A percentile compares a stretch with the other conserved stretches of the same genome.
These are phyloP conservation scores for Ceriops tagal DNA, from an alignment of 345 rosid species.

Conservation along the genomic window DNA sequence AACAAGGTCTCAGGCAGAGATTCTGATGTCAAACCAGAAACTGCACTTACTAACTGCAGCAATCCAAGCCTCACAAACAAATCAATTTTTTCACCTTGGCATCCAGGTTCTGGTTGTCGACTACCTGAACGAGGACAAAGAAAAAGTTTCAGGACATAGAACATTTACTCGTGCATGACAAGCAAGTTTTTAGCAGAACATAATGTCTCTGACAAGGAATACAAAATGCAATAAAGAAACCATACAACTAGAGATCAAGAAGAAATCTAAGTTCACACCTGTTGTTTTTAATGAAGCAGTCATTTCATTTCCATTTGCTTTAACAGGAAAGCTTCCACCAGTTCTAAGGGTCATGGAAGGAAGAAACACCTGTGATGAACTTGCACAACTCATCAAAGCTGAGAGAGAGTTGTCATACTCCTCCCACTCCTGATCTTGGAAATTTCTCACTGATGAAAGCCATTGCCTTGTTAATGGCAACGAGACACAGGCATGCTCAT, in stretches of 20 bases:
- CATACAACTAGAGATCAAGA: not conserved
- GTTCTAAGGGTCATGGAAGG: slow-evolving; percentile 64
- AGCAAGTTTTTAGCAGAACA: slow-evolving; percentile 9
- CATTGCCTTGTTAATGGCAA: slow-evolving; percentile 56
- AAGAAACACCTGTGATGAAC: slow-evolving; percentile 41
- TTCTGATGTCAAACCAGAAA: slow-evolving; percentile 57
- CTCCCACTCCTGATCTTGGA: slow-evolving; percentile 67
- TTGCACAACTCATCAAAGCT: slow-evolving; percentile 35
- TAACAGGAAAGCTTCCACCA: slow-evolving; percentile 59
- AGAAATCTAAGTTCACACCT: slow-evolving; percentile 29
- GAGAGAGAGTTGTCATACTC: slow-evolving; percentile 57
- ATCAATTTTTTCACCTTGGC: slow-evolving; percentile 63
- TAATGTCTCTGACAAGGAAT: not conserved
- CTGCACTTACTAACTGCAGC: slow-evolving; percentile 61
- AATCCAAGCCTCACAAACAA: slow-evolving; percentile 69
- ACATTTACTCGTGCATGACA: not conserved
- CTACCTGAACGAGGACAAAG: slow-evolving; percentile 30
- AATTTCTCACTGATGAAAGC: slow-evolving; percentile 51
- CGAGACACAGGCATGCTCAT: slow-evolving; percentile 44
- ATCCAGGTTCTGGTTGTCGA: slow-evolving; percentile 37
- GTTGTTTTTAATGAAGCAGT: slow-evolving; percentile 26
- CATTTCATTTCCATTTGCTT: slow-evolving; percentile 20
- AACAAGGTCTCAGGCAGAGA: slow-evolving; percentile 64
- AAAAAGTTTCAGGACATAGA: not conserved
- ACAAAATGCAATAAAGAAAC: too few species aligned